These are phyloP conservation scores for Phytopythium delawarense DNA, from an alignment of 352 stramenopile species.

Conservation along the genomic window DNA sequence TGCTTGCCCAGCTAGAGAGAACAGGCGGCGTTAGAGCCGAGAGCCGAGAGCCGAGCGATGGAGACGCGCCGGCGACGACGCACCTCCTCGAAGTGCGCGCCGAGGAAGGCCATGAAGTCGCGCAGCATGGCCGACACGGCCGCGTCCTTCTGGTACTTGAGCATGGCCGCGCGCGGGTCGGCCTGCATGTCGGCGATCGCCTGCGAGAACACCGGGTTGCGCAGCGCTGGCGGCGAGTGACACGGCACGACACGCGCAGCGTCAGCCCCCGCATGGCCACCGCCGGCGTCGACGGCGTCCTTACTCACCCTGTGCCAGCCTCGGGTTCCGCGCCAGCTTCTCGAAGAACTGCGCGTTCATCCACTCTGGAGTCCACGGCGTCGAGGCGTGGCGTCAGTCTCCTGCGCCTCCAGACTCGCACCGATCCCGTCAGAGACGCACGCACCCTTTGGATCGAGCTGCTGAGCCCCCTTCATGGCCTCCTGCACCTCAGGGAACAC, in stretches of 20 bases:
- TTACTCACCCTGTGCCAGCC: slow-evolving; percentile 41
- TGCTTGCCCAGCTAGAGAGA: slow-evolving; percentile 36
- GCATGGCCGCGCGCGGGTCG: slow-evolving; percentile 45
- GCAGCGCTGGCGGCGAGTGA: slow-evolving; percentile 26
- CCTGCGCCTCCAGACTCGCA: background rate
- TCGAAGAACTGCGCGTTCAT: slow-evolving; percentile 70
- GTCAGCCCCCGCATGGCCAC: background rate
- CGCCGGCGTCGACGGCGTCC: background rate
- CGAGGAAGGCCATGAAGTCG: slow-evolving; percentile 73
- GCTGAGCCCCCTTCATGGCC: slow-evolving; percentile 50
- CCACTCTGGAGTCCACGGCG: slow-evolving; percentile 39
- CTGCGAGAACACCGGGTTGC: slow-evolving; percentile 63
- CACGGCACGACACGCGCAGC: too few species aligned
- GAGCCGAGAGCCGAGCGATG: background rate
- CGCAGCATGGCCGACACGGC: slow-evolving; percentile 55
- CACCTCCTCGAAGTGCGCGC: slow-evolving; percentile 74
- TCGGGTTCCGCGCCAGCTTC: slow-evolving; percentile 56
- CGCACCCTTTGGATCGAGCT: slow-evolving; percentile 62
- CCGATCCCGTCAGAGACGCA: background rate
- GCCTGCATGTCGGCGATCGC: slow-evolving; percentile 70
- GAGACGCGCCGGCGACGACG: background rate
- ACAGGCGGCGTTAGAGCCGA: background rate
- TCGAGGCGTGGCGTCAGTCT: background rate
- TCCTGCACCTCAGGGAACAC: slow-evolving; percentile 78
- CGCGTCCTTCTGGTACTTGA: slow-evolving; percentile 66